Evolutionary conservation across 768 basidiomycete species (phyloP), one percentile per base, ranked within the genome.

Genomic region (Tephrocybe sp.): DNA sequence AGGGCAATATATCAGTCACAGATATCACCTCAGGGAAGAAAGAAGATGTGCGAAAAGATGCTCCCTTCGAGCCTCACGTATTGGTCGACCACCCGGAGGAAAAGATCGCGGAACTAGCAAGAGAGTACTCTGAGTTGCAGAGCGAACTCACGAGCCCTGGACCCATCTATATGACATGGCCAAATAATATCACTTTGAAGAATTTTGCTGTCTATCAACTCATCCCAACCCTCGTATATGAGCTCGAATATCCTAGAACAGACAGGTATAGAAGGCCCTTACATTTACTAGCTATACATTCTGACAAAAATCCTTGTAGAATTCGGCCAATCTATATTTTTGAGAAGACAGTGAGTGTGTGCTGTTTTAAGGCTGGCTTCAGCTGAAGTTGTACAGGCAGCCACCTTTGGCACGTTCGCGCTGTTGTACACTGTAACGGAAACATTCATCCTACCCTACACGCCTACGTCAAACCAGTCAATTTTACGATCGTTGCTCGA

Each of bases 341-440:
- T 51, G 89, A 92, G 61, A 89, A 79, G 80, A 67, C 89, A 67
- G 58, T 73, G 55, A 68, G 59, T 79, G 78, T 52, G 64, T 21
- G 7, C 5, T 40, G 15, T 21, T 86, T 59, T 31, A 45, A n/a
- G 51, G 30, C 22, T 35, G 5, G 18, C 16, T 18, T 5, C 16
- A 37, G 5, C 18, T 19, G 36, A 15, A 83, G 69, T 74, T 75
- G 3, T 72, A 3, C 56, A 77, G 75, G 74, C 89, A 8, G 97
- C 95, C 21, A 96, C 93, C 9, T 92, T 97, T 64, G 97, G 97
- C 31, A 97, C 96, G 0, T 98, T 99, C 69, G 89, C 86, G 0
- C 77, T 98, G n/a, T 78, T 98, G 35, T 90, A 92, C 61, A 85
- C 85, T n/a, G 83, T 95, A 45, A 93, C 93, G 21, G 97, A 98